A percentile compares a stretch with the other conserved stretches of the same genome.
Evolutionary conservation across 805 yeast species (phyloP).

Genomic region (Saccharomycopsis sp.): DNA sequence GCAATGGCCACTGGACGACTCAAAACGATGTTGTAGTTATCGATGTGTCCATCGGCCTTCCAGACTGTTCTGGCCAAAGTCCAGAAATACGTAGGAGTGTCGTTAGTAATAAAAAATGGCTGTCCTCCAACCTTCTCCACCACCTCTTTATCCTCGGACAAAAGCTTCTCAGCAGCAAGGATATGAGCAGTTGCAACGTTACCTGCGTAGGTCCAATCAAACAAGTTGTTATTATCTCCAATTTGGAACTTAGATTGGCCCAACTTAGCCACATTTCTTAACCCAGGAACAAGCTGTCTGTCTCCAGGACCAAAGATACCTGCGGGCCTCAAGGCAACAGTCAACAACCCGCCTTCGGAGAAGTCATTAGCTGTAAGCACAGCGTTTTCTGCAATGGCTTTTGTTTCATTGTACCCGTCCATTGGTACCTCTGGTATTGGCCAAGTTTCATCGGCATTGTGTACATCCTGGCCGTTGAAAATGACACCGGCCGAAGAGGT

Average conservation of each 20-base stretch:
- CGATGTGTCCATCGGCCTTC: constrained; percentile 91
- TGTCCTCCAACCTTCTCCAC: constrained; percentile 62
- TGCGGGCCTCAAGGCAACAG: constrained; percentile 91
- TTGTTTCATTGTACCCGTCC: constrained; percentile 96
- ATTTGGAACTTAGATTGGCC: constrained; percentile 91
- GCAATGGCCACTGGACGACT: constrained; percentile 69
- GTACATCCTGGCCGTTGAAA: constrained; percentile 88
- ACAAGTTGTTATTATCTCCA: constrained; percentile 89
- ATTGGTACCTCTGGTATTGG: constrained; percentile 88
- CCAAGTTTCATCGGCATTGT: constrained; percentile 89
- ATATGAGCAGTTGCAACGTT: constrained; percentile 97
- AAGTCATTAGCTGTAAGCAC: constrained; percentile 68
- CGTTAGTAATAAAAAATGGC: constrained; percentile 86
- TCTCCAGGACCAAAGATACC: constrained; percentile 99
- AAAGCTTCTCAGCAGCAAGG: constrained; percentile 74
- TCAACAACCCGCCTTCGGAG: constrained; percentile 44
- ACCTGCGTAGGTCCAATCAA: constrained; percentile 98
- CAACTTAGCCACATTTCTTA: constrained; percentile 69
- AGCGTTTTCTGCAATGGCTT: constrained; percentile 81
- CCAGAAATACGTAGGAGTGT: constrained; percentile 94
- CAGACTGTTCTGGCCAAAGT: constrained; percentile 93
- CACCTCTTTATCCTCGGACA: constrained; percentile 38
- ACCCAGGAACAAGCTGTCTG: constrained; percentile 90
- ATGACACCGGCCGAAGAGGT: constrained; percentile 98
- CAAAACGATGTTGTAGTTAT: constrained; percentile 59